phyloP scores from a whole-genome alignment of 106 monocot species.

The Dendrobium huoshanense region DNA sequence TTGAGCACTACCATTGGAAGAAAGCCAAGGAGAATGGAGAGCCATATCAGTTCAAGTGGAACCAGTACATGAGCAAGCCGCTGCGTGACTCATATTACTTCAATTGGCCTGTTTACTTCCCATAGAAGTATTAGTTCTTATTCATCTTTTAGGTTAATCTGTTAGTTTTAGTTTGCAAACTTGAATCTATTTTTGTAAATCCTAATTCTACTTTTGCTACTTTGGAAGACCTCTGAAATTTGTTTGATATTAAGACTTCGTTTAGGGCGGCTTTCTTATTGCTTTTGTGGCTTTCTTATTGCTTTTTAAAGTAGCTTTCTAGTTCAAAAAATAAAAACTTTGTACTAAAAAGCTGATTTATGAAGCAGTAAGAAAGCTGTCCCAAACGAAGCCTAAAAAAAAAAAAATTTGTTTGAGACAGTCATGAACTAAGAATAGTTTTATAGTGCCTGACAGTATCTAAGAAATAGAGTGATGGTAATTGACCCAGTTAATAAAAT shows the following conservation, averaged over 20 bases:
- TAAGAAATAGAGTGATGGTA: no score
- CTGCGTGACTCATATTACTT: slow-evolving; percentile 60
- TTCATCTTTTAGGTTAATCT: not conserved
- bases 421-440: no score
- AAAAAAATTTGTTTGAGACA: no score
- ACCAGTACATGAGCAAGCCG: slow-evolving; percentile 47
- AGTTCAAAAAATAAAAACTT: no score
- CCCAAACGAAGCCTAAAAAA: no score
- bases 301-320: no score
- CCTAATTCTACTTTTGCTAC: not conserved
- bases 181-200: not conserved
- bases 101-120: slow-evolving; percentile 82
- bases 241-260: not conserved
- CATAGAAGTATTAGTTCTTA: slow-evolving; percentile 13
- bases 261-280: no score
- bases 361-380: no score
- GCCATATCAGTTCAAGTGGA: slow-evolving; percentile 80
- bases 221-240: not conserved
- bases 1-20: slow-evolving; percentile 89
- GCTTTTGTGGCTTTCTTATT: no score
- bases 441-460: no score
- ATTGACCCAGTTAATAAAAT: no score
- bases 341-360: no score
- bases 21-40: slow-evolving; percentile 66
- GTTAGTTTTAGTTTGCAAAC: not conserved